Evolutionary conservation across 108 stramenopile species (phyloP).

Genomic region (Fistulifera solaris): DNA sequence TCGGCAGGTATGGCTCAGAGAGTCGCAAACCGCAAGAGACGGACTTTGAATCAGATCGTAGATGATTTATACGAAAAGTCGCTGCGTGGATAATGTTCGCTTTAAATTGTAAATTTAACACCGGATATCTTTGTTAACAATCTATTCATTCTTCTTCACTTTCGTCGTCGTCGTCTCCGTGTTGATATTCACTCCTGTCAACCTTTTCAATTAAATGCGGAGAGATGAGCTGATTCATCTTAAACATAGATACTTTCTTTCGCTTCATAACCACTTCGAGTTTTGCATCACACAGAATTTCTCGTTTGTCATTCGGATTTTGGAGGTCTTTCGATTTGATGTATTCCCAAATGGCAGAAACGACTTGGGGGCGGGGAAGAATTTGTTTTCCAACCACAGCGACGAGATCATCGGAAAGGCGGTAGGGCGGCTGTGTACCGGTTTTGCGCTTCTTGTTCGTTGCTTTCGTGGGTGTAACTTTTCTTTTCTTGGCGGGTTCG

Average conservation of each 20-base stretch:
- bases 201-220: conserved; percentile 75
- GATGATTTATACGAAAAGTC: conserved; percentile 8
- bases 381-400: conserved; percentile 54
- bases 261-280: conserved; percentile 67
- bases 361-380: conserved; percentile 74
- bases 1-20: neutral
- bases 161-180: conserved; percentile 22
- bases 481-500: conserved; percentile 6
- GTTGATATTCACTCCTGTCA: conserved; percentile 38
- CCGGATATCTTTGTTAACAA: too few species aligned
- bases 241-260: conserved; percentile 83
- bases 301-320: conserved; percentile 79
- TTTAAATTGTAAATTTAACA: too few species aligned
- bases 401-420: conserved; percentile 55
- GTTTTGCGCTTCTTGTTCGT: conserved; percentile 34
- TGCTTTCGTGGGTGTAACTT: conserved; percentile 3
- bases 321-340: conserved; percentile 76
- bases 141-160: too few species aligned
- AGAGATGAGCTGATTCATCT: conserved; percentile 72
- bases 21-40: neutral
- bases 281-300: conserved; percentile 75
- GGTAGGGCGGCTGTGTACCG: conserved; percentile 65
- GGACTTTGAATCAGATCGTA: neutral
- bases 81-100: too few species aligned
- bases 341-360: conserved; percentile 76